Percentiles rank a stretch among this genome's conserved stretches.
Conservation (phyloP, 2,329 filamentous ascomycete species). For the Neurospora sp. region DNA sequence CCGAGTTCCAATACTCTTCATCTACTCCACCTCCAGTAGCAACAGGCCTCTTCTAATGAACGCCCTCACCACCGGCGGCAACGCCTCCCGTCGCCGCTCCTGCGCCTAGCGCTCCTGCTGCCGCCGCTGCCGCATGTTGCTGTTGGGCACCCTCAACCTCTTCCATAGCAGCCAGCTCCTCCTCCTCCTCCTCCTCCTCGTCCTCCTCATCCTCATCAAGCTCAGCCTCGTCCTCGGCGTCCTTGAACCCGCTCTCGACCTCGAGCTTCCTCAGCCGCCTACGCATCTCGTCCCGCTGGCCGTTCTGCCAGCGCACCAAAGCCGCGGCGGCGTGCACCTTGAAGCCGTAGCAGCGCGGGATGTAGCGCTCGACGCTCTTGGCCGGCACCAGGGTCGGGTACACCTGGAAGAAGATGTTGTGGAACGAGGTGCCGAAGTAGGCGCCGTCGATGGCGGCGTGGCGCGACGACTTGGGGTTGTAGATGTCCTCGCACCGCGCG, state of each 20-base stretch:
- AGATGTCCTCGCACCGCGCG: slow-evolving; percentile 92
- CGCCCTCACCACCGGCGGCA: not conserved
- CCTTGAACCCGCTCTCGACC: slow-evolving; percentile 72
- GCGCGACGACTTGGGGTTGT: slow-evolving; percentile 95
- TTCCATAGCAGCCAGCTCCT: slow-evolving; percentile 30
- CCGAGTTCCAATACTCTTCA: not conserved
- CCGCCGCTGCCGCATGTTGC: not conserved
- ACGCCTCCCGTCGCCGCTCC: not conserved
- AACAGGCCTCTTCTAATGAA: not conserved
- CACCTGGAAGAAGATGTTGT: slow-evolving; percentile 98
- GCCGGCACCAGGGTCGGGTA: slow-evolving; percentile 82
- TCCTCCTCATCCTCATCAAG: slow-evolving; percentile 57
- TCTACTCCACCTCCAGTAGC: not conserved
- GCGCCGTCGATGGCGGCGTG: slow-evolving; percentile 94
- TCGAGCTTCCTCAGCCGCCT: slow-evolving; percentile 59
- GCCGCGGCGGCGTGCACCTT: slow-evolving; percentile 86
- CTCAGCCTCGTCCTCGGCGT: slow-evolving; percentile 50
- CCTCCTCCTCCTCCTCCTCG: slow-evolving; percentile 31
- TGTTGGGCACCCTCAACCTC: slow-evolving; percentile 21
- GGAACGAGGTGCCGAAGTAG: slow-evolving; percentile 96
- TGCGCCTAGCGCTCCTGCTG: not conserved
- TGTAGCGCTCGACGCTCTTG: slow-evolving; percentile 79
- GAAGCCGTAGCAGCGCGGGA: slow-evolving; percentile 89
- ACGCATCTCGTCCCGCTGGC: slow-evolving; percentile 72
- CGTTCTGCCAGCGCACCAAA: slow-evolving; percentile 83